These are phyloP conservation scores for Xerocomellus amylosporus DNA, from an alignment of 768 basidiomycete species.

Conservation along the genomic window DNA sequence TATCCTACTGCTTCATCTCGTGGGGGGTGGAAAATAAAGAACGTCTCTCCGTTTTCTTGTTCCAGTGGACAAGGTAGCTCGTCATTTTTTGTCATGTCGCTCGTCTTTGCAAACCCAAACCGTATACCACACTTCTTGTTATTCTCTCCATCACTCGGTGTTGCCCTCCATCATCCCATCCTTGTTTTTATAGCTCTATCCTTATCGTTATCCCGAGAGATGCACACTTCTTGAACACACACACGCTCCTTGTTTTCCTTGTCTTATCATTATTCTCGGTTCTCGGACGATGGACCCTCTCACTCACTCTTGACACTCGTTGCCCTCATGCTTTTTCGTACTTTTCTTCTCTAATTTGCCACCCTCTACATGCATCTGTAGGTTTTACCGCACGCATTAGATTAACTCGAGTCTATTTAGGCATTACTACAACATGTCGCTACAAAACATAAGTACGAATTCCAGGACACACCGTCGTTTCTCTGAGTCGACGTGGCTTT, in stretches of 20 bases:
- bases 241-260: constrained; percentile 7
- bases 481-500: too few relatives aligned
- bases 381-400: constrained; percentile 10
- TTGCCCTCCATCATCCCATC: background rate
- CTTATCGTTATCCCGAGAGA: constrained; percentile 5
- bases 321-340: background rate
- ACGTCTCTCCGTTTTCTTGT: background rate
- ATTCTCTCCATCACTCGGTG: background rate
- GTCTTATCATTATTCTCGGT: background rate
- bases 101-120: constrained; percentile 8
- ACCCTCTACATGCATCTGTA: constrained; percentile 9
- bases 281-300: constrained; percentile 8
- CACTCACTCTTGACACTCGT: constrained; percentile 8
- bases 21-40: background rate
- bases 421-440: too few relatives aligned
- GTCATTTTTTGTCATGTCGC: background rate
- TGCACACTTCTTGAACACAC: constrained; percentile 1
- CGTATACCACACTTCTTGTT: constrained; percentile 17
- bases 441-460: too few relatives aligned
- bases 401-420: background rate
- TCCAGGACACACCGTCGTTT: background rate
- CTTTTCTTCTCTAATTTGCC: background rate
- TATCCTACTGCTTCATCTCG: constrained; percentile 15
- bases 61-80: constrained; percentile 5
- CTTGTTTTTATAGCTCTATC: constrained; percentile 2